These are phyloP conservation scores for Talaromyces verruculosus DNA, from an alignment of 2,329 filamentous ascomycete species.

Conservation along the genomic window DNA sequence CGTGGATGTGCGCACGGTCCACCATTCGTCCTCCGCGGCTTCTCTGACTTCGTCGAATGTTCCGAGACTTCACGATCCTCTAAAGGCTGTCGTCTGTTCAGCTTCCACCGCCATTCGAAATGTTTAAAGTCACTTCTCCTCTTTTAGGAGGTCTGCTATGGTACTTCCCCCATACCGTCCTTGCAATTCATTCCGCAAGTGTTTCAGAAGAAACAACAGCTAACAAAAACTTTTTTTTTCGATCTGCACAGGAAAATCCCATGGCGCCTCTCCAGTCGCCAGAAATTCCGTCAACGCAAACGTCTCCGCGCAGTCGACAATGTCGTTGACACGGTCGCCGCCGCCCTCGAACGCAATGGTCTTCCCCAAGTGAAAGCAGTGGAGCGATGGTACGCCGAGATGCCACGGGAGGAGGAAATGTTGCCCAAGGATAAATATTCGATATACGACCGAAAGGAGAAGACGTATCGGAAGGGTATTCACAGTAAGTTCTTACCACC, in stretches of 20 bases:
- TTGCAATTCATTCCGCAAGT: not conserved
- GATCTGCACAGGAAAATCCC: conserved; percentile 75
- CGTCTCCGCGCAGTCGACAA: conserved; percentile 81
- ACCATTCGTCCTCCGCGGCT: conserved; percentile 14
- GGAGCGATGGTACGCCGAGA: conserved; percentile 89
- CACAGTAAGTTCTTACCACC: conserved; percentile 71
- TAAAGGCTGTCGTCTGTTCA: not conserved
- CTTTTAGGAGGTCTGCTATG: conserved; percentile 80
- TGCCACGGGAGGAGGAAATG: conserved; percentile 97
- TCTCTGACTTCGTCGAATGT: not conserved
- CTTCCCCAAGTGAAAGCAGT: conserved; percentile 71
- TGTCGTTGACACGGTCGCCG: conserved; percentile 80
- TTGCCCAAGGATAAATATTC: conserved; percentile 95
- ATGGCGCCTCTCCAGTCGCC: conserved; percentile 88
- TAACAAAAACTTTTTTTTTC: conserved; percentile 20
- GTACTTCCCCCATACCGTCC: conserved; percentile 45
- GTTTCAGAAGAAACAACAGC: not conserved
- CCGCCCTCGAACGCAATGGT: conserved; percentile 71
- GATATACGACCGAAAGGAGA: conserved; percentile 94
- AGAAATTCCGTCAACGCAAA: conserved; percentile 83
- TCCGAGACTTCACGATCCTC: not conserved
- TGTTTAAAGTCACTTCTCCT: conserved; percentile 81
- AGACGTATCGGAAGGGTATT: conserved; percentile 93
- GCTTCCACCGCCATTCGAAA: conserved; percentile 38
- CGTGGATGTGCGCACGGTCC: conserved; percentile 21